Conservation (phyloP, 2,329 filamentous ascomycete species). For the Leptographium galeiforme region DNA sequence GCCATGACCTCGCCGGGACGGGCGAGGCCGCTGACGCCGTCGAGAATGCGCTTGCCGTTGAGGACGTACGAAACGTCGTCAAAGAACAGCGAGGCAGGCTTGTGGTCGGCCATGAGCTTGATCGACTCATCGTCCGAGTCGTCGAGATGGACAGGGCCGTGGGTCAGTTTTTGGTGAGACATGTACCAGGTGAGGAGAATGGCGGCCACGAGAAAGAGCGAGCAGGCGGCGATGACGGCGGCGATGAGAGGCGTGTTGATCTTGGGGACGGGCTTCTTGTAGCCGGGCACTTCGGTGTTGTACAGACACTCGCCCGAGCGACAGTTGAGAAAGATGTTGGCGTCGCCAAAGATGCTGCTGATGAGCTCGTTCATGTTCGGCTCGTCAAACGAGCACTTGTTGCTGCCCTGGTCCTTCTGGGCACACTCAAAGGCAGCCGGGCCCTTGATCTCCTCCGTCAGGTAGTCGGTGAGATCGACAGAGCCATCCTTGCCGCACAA, state of each 20-base stretch:
- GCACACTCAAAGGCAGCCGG: constrained; percentile 73
- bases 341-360: constrained; percentile 76
- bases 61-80: constrained; percentile 76
- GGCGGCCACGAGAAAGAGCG: constrained; percentile 70
- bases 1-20: constrained; percentile 90
- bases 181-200: constrained; percentile 80
- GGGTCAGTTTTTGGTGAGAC: constrained; percentile 56
- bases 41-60: constrained; percentile 77
- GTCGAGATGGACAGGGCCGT: constrained; percentile 68
- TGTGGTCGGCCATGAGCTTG: constrained; percentile 83
- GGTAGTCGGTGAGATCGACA: constrained; percentile 82
- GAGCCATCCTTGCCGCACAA: constrained; percentile 86
- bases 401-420: constrained; percentile 47
- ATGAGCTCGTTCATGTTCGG: constrained; percentile 89
- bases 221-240: constrained; percentile 74
- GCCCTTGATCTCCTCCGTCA: constrained; percentile 69
- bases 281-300: constrained; percentile 84
- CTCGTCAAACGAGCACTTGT: constrained; percentile 73
- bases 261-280: constrained; percentile 72
- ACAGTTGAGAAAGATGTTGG: constrained; percentile 74
- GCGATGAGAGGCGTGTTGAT: constrained; percentile 97
- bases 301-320: constrained; percentile 85
- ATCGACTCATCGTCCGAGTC: constrained; percentile 80
- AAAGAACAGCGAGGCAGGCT: constrained; percentile 77
- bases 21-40: constrained; percentile 70